A percentile compares a stretch with the other conserved stretches of the same genome.
Conservation (phyloP, 208 protist genomes). For the Angomonas deanei region DNA sequence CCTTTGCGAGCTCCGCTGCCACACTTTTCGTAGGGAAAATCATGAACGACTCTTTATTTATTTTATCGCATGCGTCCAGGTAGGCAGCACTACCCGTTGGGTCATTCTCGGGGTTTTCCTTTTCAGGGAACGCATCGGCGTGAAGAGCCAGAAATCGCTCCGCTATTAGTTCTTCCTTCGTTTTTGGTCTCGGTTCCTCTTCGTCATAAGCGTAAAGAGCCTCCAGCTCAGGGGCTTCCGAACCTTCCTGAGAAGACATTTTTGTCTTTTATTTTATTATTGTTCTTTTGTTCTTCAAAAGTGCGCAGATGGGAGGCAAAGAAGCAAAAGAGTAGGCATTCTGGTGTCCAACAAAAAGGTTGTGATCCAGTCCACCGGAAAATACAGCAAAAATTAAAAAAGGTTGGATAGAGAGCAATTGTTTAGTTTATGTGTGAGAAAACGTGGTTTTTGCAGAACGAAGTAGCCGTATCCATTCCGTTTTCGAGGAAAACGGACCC, state of each 20-base stretch:
- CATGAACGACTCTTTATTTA: conserved; percentile 58
- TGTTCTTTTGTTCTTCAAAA: not conserved
- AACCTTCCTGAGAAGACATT: not conserved
- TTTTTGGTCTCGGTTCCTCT: conserved; percentile 41
- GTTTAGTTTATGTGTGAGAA: conserved; percentile 29
- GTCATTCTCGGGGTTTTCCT: conserved; percentile 62
- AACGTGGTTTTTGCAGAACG: conserved; percentile 52
- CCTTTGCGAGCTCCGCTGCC: conserved; percentile 38
- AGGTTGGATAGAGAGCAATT: not conserved
- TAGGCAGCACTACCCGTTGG: conserved; percentile 55
- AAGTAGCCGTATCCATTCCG: conserved; percentile 34
- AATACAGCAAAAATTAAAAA: not conserved
- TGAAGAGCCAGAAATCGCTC: conserved; percentile 54
- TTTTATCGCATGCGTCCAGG: conserved; percentile 41
- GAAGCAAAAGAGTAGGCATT: not conserved
- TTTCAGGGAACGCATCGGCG: conserved; percentile 39
- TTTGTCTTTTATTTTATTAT: not conserved
- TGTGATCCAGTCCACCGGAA: not conserved
- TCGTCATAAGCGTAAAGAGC: conserved; percentile 59
- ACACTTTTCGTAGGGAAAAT: conserved; percentile 71
- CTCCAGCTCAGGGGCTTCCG: conserved; percentile 15
- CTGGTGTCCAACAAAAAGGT: not conserved
- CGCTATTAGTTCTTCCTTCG: conserved; percentile 54
- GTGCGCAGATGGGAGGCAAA: too few relatives aligned
- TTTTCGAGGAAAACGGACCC: conserved; percentile 68